A percentile compares a stretch with the other conserved stretches of the same genome.
Conservation (phyloP, 208 protist genomes). For the Borovskyia barvae region DNA sequence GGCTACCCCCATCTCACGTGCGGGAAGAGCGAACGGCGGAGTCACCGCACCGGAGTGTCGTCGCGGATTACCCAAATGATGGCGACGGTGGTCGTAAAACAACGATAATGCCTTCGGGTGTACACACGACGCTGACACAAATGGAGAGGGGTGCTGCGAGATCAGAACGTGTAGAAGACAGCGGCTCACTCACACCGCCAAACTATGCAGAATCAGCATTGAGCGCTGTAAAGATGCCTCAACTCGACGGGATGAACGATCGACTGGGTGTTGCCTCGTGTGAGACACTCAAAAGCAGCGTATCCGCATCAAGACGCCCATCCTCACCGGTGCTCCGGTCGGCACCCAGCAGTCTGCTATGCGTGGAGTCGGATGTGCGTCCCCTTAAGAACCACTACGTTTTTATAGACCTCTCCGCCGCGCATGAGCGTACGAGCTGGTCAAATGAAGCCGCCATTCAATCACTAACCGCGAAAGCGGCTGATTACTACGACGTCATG, state of each 20-base stretch:
- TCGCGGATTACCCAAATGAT: too few relatives aligned
- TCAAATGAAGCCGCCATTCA: conserved; percentile 27
- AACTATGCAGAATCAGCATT: too few relatives aligned
- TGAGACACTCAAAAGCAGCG: background rate
- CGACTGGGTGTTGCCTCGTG: conserved; percentile 6
- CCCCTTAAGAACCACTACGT: conserved; percentile 33
- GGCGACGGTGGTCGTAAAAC: too few relatives aligned
- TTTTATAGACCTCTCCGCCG: conserved; percentile 42
- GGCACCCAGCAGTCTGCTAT: conserved; percentile 4
- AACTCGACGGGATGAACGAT: too few relatives aligned
- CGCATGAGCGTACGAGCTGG: conserved; percentile 28
- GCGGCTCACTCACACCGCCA: too few relatives aligned
- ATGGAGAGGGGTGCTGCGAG: too few relatives aligned
- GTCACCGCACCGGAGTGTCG: background rate
- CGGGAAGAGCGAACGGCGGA: background rate
- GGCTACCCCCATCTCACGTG: too few relatives aligned
- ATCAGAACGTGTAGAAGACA: too few relatives aligned
- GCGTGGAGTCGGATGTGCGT: conserved; percentile 13
- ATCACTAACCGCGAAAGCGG: conserved; percentile 29
- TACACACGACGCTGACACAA: too few relatives aligned
- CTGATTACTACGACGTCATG: conserved; percentile 38
- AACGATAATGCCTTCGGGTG: too few relatives aligned
- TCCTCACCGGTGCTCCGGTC: background rate
- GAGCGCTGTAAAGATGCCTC: too few relatives aligned
- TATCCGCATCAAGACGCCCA: background rate